Percentiles rank a stretch among this genome's conserved stretches.
These are phyloP conservation scores for Phytophthora melonis DNA, from an alignment of 352 stramenopile species.

Conservation along the genomic window DNA sequence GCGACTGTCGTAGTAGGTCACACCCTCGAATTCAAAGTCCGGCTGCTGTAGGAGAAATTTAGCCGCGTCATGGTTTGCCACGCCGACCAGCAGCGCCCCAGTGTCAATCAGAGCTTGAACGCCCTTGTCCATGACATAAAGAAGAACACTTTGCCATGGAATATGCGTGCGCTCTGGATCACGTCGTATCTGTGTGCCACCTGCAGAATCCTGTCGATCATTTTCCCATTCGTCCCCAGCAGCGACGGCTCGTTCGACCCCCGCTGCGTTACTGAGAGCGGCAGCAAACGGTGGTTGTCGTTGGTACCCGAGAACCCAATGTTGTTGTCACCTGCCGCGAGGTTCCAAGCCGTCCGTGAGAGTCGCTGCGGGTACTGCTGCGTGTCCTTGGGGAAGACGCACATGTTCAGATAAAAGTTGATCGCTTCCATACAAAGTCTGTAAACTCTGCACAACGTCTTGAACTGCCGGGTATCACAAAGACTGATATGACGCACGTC, in stretches of 20 bases:
- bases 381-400: constrained; percentile 85
- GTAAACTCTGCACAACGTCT: constrained; percentile 46
- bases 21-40: constrained; percentile 51
- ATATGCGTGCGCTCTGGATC: constrained; percentile 11
- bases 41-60: constrained; percentile 48
- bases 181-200: constrained; percentile 49
- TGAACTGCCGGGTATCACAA: constrained; percentile 67
- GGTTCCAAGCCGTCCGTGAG: constrained; percentile 84
- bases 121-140: constrained; percentile 44
- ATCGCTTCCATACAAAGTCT: constrained; percentile 74
- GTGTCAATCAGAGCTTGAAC: constrained; percentile 87
- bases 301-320: constrained; percentile 93
- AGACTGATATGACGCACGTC: constrained; percentile 80
- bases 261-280: constrained; percentile 70
- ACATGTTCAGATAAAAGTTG: constrained; percentile 88
- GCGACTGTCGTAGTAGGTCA: constrained; percentile 87
- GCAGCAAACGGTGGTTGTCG: constrained; percentile 86
- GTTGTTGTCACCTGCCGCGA: constrained; percentile 63
- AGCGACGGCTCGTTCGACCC: constrained; percentile 65
- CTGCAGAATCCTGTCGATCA: constrained; percentile 83
- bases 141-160: constrained; percentile 61
- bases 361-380: constrained; percentile 79
- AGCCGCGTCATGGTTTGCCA: constrained; percentile 60
- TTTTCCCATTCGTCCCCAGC: constrained; percentile 85
- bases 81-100: constrained; percentile 80